Evolutionary conservation across 768 basidiomycete species (phyloP).

Genomic region (Suillus ampliporus): DNA sequence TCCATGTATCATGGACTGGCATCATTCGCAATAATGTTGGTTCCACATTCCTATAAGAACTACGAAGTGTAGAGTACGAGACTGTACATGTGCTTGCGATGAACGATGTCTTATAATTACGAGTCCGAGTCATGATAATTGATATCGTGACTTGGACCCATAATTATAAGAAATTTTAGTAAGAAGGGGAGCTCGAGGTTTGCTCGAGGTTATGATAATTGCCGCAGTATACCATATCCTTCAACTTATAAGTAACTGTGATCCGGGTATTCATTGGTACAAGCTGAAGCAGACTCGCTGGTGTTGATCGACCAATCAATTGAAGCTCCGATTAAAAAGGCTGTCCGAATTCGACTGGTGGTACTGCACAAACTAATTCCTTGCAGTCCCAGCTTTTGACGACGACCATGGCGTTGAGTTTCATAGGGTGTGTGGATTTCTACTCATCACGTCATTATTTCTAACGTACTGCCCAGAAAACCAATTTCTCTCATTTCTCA

Average conservation of each 20-base stretch:
- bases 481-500: constrained; percentile 90
- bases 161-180: too few relatives aligned
- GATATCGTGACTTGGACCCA: background rate
- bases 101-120: background rate
- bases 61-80: background rate
- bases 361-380: constrained; percentile 16
- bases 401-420: constrained; percentile 69
- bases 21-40: too few relatives aligned
- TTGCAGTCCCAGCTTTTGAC: constrained; percentile 12
- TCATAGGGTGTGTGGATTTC: constrained; percentile 62
- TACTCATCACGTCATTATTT: background rate
- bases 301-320: too few relatives aligned
- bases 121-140: background rate
- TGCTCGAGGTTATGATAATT: too few relatives aligned
- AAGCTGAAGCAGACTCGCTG: too few relatives aligned
- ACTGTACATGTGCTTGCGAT: background rate
- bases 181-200: too few relatives aligned
- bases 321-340: constrained; percentile 37
- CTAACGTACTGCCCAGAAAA: constrained; percentile 57
- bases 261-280: too few relatives aligned
- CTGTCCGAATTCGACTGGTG: constrained; percentile 14
- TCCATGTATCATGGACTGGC: background rate
- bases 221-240: too few relatives aligned
- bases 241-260: too few relatives aligned
- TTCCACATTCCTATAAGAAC: too few relatives aligned